phyloP scores from a whole-genome alignment of 495 filamentous ascomycete genomes.

The Penicillium daleae region DNA sequence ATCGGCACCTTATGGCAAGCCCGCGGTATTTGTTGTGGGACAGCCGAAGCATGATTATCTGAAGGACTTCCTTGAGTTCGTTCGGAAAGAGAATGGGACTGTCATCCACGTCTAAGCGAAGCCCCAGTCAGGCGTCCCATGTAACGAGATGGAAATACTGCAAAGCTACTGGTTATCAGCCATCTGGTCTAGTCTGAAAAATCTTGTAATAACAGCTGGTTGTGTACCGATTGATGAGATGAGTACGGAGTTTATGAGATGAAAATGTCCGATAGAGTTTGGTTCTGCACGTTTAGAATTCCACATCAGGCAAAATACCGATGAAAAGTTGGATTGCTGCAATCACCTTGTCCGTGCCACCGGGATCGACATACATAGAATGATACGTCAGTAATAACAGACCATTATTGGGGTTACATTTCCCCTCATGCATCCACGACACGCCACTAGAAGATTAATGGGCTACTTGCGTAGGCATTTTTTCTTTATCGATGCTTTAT shows the following conservation, averaged over 20 bases:
- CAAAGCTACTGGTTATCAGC: not conserved
- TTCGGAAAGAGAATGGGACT: slow-evolving; percentile 25
- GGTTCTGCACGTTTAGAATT: not conserved
- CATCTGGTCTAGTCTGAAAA: not conserved
- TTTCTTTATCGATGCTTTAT: no score
- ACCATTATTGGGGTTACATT: not conserved
- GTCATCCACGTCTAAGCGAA: slow-evolving; percentile 14
- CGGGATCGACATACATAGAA: not conserved
- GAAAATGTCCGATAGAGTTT: not conserved
- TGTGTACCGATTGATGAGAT: not conserved
- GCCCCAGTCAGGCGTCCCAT: not conserved
- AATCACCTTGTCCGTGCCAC: not conserved
- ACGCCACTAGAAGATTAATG: not conserved
- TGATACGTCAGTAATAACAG: not conserved
- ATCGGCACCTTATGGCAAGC: slow-evolving; percentile 28
- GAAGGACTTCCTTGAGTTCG: slow-evolving; percentile 27
- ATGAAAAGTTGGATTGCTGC: not conserved
- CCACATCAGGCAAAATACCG: not conserved
- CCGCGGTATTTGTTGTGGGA: slow-evolving; percentile 30
- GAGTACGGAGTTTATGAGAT: not conserved
- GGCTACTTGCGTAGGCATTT: not conserved
- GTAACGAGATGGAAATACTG: not conserved
- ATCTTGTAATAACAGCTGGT: not conserved
- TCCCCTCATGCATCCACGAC: not conserved
- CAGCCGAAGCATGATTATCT: slow-evolving; percentile 24